A percentile compares a stretch with the other conserved stretches of the same genome.
Conservation (phyloP, 345 rosid species). For the Pistacia integerrima region DNA sequence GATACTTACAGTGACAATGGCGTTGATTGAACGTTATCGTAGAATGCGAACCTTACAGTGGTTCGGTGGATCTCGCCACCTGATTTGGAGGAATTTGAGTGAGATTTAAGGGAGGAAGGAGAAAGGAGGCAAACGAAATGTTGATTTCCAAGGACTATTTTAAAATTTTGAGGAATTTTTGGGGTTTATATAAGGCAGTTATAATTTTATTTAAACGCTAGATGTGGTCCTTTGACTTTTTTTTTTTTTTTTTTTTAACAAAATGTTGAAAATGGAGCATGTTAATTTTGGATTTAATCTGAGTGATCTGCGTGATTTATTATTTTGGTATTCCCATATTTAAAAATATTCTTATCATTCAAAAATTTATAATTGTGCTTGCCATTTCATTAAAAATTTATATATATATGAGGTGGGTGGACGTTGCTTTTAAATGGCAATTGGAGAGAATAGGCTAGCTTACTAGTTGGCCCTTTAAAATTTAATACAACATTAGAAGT, state of each 20-base stretch:
- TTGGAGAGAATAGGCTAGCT: too few relatives aligned
- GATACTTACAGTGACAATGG: constrained; percentile 2
- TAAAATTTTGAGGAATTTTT: neutral
- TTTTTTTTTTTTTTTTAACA: too few relatives aligned
- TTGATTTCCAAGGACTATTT: neutral
- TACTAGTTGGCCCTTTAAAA: too few relatives aligned
- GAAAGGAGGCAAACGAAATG: neutral
- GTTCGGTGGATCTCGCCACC: constrained; percentile 21
- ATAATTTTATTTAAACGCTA: neutral
- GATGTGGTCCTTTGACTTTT: neutral
- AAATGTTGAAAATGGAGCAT: neutral
- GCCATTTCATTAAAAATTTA: too few relatives aligned
- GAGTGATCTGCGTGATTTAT: neutral
- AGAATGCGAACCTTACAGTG: constrained; percentile 5
- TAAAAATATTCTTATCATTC: too few relatives aligned
- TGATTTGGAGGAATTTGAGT: constrained; percentile 22
- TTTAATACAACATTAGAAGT: too few relatives aligned
- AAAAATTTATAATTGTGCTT: too few relatives aligned
- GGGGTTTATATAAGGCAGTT: too few relatives aligned
- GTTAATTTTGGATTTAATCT: neutral
- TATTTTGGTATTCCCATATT: too few relatives aligned
- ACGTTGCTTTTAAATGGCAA: too few relatives aligned
- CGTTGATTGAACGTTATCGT: constrained; percentile 6
- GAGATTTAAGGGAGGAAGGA: constrained; percentile 9
- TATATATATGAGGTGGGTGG: too few relatives aligned